Evolutionary conservation across 208 protist species (phyloP).

Genomic region (Blastocrithidia nonstop): DNA sequence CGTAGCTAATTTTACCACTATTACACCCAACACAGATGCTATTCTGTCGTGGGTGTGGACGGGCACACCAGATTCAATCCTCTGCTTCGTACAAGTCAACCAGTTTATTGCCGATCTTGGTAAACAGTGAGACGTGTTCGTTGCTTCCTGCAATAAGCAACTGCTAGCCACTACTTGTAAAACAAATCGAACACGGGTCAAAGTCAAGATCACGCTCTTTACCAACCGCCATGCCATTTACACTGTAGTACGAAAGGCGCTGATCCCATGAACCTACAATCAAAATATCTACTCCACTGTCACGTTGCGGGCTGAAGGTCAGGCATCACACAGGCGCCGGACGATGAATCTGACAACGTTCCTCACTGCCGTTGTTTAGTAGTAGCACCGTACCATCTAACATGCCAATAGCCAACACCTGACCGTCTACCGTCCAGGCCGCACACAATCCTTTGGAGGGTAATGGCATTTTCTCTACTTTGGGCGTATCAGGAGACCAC

Average conservation of each 20-base stretch:
- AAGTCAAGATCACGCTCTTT: conserved; percentile 77
- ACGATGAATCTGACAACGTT: conserved; percentile 47
- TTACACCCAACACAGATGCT: conserved; percentile 82
- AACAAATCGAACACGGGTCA: conserved; percentile 88
- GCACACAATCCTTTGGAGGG: conserved; percentile 79
- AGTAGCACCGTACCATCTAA: conserved; percentile 71
- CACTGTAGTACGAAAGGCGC: conserved; percentile 90
- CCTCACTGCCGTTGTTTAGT: conserved; percentile 18
- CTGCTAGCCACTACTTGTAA: conserved; percentile 86
- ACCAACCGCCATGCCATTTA: conserved; percentile 49
- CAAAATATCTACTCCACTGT: conserved; percentile 83
- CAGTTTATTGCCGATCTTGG: conserved; percentile 76
- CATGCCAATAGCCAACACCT: conserved; percentile 85
- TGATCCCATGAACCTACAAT: conserved; percentile 92
- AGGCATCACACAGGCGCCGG: conserved; percentile 87
- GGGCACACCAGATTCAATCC: conserved; percentile 78
- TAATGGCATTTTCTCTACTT: conserved; percentile 80
- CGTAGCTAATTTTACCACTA: conserved; percentile 75
- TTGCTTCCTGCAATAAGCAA: conserved; percentile 88
- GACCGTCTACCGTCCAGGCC: conserved; percentile 89
- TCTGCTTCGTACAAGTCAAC: conserved; percentile 49
- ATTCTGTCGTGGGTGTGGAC: conserved; percentile 57
- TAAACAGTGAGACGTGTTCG: conserved; percentile 83
- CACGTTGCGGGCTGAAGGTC: conserved; percentile 82
- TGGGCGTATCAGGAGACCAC: conserved; percentile 88